Percentiles rank a stretch among this genome's conserved stretches.
Conservation (phyloP, 78 protist genomes). For the Bodo saltans region DNA sequence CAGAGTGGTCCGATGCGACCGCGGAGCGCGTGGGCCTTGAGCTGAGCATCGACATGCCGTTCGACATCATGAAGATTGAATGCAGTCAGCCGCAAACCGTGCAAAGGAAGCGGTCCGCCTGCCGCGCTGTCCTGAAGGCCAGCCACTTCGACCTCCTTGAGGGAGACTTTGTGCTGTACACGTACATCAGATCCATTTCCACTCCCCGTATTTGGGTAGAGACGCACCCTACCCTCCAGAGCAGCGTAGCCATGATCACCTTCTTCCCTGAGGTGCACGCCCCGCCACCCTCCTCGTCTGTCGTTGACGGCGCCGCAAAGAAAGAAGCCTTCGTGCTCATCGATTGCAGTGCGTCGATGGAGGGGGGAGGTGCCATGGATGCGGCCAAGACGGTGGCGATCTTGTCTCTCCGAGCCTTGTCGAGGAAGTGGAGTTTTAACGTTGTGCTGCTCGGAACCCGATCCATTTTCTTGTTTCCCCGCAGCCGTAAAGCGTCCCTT, state of each 20-base stretch:
- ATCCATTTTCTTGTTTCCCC: conserved; percentile 37
- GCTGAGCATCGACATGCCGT: conserved; percentile 34
- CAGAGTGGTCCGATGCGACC: background rate
- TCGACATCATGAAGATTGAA: conserved; percentile 32
- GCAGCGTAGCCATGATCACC: conserved; percentile 52
- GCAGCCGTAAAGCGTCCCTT: background rate
- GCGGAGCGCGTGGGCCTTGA: background rate
- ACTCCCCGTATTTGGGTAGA: conserved; percentile 20
- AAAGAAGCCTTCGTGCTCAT: conserved; percentile 39
- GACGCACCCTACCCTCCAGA: too few species aligned
- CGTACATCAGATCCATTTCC: conserved; percentile 39
- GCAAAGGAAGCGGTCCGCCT: conserved; percentile 37
- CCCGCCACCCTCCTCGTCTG: conserved; percentile 48
- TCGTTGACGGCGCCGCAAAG: conserved; percentile 42
- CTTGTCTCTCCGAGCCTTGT: conserved; percentile 27
- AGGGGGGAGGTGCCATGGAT: conserved; percentile 7
- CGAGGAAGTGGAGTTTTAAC: conserved; percentile 44
- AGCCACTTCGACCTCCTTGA: background rate
- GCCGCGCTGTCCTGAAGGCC: conserved; percentile 39
- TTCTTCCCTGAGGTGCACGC: conserved; percentile 53
- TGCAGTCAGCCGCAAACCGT: conserved; percentile 14
- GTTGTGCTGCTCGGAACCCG: conserved; percentile 56
- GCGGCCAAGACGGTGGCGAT: conserved; percentile 38
- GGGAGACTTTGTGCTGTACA: conserved; percentile 51
- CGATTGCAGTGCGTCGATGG: conserved; percentile 67